Percentiles rank a stretch among this genome's conserved stretches.
phyloP scores from a whole-genome alignment of 306 rosid species.

The Argentina anserina region DNA sequence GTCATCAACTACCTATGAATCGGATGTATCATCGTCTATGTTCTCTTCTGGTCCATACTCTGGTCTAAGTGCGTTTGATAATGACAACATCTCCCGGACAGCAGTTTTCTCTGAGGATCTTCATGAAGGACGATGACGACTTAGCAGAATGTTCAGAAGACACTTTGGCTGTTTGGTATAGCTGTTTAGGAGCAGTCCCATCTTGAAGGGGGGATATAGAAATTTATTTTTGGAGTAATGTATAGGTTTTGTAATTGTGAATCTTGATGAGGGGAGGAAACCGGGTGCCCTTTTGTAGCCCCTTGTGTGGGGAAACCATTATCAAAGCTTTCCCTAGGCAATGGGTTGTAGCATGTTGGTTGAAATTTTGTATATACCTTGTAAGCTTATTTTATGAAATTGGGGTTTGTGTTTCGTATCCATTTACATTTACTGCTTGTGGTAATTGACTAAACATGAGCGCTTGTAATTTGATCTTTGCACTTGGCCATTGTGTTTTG shows the following conservation, averaged over 20 bases:
- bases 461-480: too few relatives aligned
- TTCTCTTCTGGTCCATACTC: too few relatives aligned
- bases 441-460: too few relatives aligned
- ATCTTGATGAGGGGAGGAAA: too few relatives aligned
- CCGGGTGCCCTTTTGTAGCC: too few relatives aligned
- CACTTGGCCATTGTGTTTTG: too few relatives aligned
- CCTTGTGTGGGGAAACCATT: background rate
- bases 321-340: conserved; percentile 29
- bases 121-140: conserved; percentile 83
- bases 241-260: too few relatives aligned
- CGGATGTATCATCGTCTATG: conserved; percentile 80
- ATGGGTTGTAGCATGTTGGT: conserved; percentile 32
- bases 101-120: conserved; percentile 96
- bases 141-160: conserved; percentile 11
- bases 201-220: conserved; percentile 16
- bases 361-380: conserved; percentile 50
- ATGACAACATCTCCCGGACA: conserved; percentile 71
- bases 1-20: conserved; percentile 82
- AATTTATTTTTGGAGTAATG: conserved; percentile 16
- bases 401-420: background rate
- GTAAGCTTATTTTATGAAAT: conserved; percentile 10
- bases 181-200: conserved; percentile 19
- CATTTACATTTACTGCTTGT: background rate
- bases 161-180: conserved; percentile 15
- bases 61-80: conserved; percentile 61